Percentiles rank a stretch among this genome's conserved stretches.
Evolutionary conservation across 202 grass and related monocot species (phyloP).

Genomic region (Cymbopogon flexuosus): DNA sequence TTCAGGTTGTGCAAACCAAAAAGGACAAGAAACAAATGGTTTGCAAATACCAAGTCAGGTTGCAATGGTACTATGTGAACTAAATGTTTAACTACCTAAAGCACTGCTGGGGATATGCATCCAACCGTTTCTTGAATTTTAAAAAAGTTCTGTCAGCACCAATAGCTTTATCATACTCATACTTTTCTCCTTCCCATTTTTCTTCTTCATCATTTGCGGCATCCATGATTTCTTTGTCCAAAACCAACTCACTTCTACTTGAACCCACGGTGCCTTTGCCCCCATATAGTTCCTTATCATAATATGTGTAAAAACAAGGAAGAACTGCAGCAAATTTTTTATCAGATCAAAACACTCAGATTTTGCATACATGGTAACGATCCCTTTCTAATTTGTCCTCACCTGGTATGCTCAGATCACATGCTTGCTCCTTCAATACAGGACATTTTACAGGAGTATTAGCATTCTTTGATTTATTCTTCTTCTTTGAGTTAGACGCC

Average conservation of each 20-base stretch:
- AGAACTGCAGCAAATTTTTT: slow-evolving; percentile 47
- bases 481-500: slow-evolving; percentile 67
- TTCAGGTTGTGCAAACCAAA: slow-evolving; percentile 1
- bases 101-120: slow-evolving; percentile 77
- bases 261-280: slow-evolving; percentile 25
- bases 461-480: slow-evolving; percentile 42
- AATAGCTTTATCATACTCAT: slow-evolving; percentile 84
- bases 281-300: slow-evolving; percentile 38
- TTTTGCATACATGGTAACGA: background rate
- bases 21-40: slow-evolving; percentile 11
- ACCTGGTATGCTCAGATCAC: slow-evolving; percentile 51
- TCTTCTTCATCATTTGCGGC: slow-evolving; percentile 47
- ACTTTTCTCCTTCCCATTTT: slow-evolving; percentile 81
- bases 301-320: slow-evolving; percentile 91
- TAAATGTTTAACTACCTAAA: slow-evolving; percentile 53
- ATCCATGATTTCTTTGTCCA: slow-evolving; percentile 40
- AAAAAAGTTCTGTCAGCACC: slow-evolving; percentile 74
- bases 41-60: background rate
- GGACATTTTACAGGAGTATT: slow-evolving; percentile 31
- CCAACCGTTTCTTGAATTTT: slow-evolving; percentile 95
- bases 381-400: background rate
- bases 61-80: background rate
- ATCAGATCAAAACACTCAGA: slow-evolving; percentile 17
- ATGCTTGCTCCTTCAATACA: slow-evolving; percentile 35
- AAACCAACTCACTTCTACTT: slow-evolving; percentile 38